These are phyloP conservation scores for Rhizopus microsporus DNA, from an alignment of 371 early-diverging fungal genomes.

Conservation along the genomic window DNA sequence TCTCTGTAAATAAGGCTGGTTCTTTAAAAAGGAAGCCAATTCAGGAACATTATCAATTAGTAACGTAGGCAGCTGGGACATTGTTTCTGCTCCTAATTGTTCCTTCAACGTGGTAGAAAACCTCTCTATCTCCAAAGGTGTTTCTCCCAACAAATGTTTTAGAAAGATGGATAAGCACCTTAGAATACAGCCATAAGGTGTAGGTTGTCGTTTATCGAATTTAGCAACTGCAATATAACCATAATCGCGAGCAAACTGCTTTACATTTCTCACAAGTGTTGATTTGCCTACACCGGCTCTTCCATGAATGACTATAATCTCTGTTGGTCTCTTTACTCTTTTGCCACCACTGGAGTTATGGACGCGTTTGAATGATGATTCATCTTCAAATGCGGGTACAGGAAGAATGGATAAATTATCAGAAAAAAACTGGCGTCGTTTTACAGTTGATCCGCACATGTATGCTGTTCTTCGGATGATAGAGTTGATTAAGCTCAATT, in stretches of 20 bases:
- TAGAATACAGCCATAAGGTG: conserved; percentile 49
- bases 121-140: conserved; percentile 32
- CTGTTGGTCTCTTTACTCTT: conserved; percentile 32
- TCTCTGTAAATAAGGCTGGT: conserved; percentile 14
- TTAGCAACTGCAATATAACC: conserved; percentile 51
- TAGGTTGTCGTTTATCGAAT: conserved; percentile 46
- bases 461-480: conserved; percentile 45
- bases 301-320: conserved; percentile 48
- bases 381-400: conserved; percentile 7
- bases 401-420: background rate
- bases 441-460: conserved; percentile 25
- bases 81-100: conserved; percentile 37
- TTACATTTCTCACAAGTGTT: conserved; percentile 37
- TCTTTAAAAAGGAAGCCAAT: conserved; percentile 28
- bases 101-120: conserved; percentile 39
- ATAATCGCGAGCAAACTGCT: conserved; percentile 43
- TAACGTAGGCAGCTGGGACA: conserved; percentile 36
- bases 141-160: conserved; percentile 41
- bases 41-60: conserved; percentile 48
- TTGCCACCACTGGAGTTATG: conserved; percentile 10
- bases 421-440: conserved; percentile 13
- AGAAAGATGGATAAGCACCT: conserved; percentile 45
- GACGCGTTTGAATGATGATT: conserved; percentile 16
- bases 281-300: conserved; percentile 51
- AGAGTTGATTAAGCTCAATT: conserved; percentile 33